phyloP scores from a whole-genome alignment of 305 asterid genomes.

The Vinca major region DNA sequence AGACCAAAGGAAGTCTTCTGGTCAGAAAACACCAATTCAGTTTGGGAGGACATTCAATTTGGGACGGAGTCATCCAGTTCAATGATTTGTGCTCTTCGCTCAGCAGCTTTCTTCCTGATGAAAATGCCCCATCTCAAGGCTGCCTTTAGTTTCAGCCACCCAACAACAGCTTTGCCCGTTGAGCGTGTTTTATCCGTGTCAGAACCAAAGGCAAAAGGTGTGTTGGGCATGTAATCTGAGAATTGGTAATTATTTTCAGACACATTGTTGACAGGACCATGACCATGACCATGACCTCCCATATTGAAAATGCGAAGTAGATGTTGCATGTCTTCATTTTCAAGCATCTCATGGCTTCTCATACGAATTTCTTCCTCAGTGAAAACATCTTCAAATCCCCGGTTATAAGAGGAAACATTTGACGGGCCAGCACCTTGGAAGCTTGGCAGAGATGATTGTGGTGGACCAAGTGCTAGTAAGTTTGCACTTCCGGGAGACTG shows the following conservation, averaged over 20 bases:
- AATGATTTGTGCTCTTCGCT: conserved; percentile 80
- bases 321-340: conserved; percentile 88
- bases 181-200: conserved; percentile 58
- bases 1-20: too few species aligned
- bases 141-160: conserved; percentile 97
- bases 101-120: conserved; percentile 90
- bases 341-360: conserved; percentile 92
- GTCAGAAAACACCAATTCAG: too few species aligned
- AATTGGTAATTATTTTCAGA: conserved; percentile 38
- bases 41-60: too few species aligned
- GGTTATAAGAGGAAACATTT: conserved; percentile 32
- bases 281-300: conserved; percentile 52
- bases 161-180: conserved; percentile 93
- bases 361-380: conserved; percentile 80
- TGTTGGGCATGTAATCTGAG: conserved; percentile 42
- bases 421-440: conserved; percentile 46
- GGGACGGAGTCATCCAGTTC: conserved; percentile 58
- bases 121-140: conserved; percentile 98
- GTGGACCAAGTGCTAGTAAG: conserved; percentile 58
- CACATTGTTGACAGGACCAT: conserved; percentile 35
- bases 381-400: conserved; percentile 46
- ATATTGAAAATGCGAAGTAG: conserved; percentile 61
- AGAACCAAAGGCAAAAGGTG: conserved; percentile 40
- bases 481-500: conserved; percentile 42
- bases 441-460: conserved; percentile 41